Evolutionary conservation across 371 early-diverging fungal genomes (phyloP).

Genomic region (Mortierella sp.): DNA sequence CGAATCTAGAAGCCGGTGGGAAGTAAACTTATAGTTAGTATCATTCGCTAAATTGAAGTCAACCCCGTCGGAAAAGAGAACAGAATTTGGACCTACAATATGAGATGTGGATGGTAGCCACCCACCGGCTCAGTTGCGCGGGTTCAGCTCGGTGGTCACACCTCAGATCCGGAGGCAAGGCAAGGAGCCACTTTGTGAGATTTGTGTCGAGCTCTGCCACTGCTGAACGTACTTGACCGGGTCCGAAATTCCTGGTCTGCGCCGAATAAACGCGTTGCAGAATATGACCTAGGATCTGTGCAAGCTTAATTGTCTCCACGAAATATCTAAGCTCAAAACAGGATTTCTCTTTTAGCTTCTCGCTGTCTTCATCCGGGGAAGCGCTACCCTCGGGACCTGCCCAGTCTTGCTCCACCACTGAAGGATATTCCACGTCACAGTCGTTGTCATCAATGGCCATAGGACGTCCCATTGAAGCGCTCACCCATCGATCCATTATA

Average conservation of each 20-base stretch:
- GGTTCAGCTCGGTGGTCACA: conserved; percentile 36
- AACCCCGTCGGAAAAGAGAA: background rate
- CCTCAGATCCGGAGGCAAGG: conserved; percentile 33
- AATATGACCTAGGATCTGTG: conserved; percentile 48
- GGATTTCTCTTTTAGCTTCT: conserved; percentile 26
- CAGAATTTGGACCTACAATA: conserved; percentile 34
- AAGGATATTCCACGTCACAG: conserved; percentile 51
- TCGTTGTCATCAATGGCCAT: conserved; percentile 44
- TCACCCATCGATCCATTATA: conserved; percentile 67
- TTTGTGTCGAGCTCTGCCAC: conserved; percentile 43
- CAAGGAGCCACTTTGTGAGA: conserved; percentile 53
- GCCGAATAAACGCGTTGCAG: conserved; percentile 45
- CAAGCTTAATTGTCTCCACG: conserved; percentile 48
- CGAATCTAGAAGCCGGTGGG: conserved; percentile 44
- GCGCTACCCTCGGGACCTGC: conserved; percentile 26
- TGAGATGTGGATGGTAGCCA: conserved; percentile 45
- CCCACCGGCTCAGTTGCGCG: conserved; percentile 32
- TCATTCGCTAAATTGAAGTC: background rate
- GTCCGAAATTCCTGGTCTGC: conserved; percentile 37
- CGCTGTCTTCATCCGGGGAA: conserved; percentile 22
- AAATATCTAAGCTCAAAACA: conserved; percentile 38
- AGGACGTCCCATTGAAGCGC: conserved; percentile 56
- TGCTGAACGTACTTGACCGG: conserved; percentile 36
- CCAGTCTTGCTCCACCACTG: conserved; percentile 53
- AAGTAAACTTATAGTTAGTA: background rate